Evolutionary conservation across 2,329 filamentous ascomycete species (phyloP), one percentile per base, ranked within the genome.

Genomic region (Fusarium buxicola): DNA sequence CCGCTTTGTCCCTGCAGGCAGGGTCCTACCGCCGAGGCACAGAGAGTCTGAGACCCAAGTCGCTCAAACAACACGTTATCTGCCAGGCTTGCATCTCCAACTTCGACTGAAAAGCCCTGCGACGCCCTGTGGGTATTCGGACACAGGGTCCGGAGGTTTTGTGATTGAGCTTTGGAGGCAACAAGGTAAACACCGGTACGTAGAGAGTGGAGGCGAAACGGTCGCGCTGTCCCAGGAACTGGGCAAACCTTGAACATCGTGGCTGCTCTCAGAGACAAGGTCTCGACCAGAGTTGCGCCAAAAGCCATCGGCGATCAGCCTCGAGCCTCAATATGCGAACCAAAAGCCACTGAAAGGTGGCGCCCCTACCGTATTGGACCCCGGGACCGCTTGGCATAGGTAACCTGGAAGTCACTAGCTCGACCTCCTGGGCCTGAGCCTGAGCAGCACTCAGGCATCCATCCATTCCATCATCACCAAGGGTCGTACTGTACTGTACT

Each of bases 231-330:
- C n/a, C 47, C 54, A 53, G 62, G 63, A 40, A 56, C 46, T 55
- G 28, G 39, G 55, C 46, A 43, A 63, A 63, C 38, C 46, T 56
- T 65, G 35, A 39, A 38, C 32, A 25, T 31, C n/a, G 39, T 60
- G 61, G 46, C 46, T 52, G 21, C 30, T 36, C 48, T 25, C 21
- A 13, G n/a, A 32, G 49, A 24, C 34, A 13, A 32, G 46, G 46
- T 50, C 62, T 58, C 32, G 58, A 56, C 62, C 55, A 32, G 25
- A 41, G 49, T 35, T 31, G 31, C 58, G 32, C 36, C 45, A 47
- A 60, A 48, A 58, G 53, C 63, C 61, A 58, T 47, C 44, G 48
- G 34, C 41, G 40, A 58, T 60, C 46, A 61, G 13, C 55, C 47
- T 54, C 43, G 57, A 61, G 55, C 60, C 43, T 46, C 35, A 24